Conservation (phyloP, 805 yeast genomes). For the Priceomyces castillae region DNA sequence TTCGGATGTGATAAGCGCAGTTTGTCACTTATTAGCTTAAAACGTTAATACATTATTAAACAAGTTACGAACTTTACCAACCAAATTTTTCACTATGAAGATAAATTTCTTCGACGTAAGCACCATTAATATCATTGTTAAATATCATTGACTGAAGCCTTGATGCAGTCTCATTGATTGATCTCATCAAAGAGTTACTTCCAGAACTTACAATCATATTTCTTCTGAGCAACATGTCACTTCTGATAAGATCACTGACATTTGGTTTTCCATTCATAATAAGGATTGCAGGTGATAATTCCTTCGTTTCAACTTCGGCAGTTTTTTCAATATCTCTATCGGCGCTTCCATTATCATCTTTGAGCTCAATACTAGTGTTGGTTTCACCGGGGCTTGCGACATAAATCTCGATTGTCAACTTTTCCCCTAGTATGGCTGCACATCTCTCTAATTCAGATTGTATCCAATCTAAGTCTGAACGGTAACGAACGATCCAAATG, state of each 20-base stretch:
- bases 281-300: conserved; percentile 4
- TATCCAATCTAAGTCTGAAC: conserved; percentile 40
- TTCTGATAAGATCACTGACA: conserved; percentile 16
- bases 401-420: conserved; percentile 25
- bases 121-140: conserved; percentile 21
- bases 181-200: conserved; percentile 36
- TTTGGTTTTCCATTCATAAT: conserved; percentile 21
- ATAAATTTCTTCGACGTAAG: conserved; percentile 41
- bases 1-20: no score
- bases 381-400: conserved; percentile 9
- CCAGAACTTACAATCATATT: conserved; percentile 49
- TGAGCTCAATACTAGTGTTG: not conserved
- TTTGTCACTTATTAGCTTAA: no score
- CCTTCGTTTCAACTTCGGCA: conserved; percentile 1
- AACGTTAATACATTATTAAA: no score
- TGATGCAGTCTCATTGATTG: conserved; percentile 40
- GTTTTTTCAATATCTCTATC: not conserved
- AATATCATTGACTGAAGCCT: conserved; percentile 34
- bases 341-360: no score
- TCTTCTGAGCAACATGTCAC: conserved; percentile 20
- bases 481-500: conserved; percentile 42
- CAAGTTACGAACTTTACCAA: no score
- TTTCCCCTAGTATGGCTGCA: conserved; percentile 24
- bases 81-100: conserved; percentile 54
- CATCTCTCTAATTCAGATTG: conserved; percentile 31